phyloP scores from a whole-genome alignment of 2,329 filamentous ascomycete species.

The Fusarium illudens region DNA sequence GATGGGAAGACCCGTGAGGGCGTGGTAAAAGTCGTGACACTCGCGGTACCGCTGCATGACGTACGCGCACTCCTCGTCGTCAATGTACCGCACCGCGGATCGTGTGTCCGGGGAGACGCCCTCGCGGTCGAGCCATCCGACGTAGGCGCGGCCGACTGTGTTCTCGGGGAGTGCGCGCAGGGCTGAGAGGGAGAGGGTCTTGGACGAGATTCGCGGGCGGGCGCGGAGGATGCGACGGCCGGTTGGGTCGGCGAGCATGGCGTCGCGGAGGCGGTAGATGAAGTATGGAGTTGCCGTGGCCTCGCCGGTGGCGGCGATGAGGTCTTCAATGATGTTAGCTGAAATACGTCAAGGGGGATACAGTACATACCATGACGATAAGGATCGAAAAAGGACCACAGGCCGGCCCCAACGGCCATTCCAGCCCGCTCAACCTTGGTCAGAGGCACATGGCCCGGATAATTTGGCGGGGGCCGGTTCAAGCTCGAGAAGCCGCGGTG shows the following conservation, averaged over 20 bases:
- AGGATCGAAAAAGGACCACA: conserved; percentile 75
- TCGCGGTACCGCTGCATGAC: conserved; percentile 98
- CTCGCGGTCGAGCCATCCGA: conserved; percentile 91
- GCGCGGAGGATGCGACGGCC: conserved; percentile 92
- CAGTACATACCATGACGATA: conserved; percentile 72
- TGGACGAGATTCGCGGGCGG: conserved; percentile 85
- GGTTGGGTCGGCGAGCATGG: conserved; percentile 85
- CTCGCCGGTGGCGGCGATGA: conserved; percentile 94
- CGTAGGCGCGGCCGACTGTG: conserved; percentile 84
- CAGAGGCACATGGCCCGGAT: conserved; percentile 91
- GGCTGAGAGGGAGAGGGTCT: conserved; percentile 70
- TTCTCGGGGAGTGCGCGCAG: conserved; percentile 77
- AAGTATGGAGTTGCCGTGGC: conserved; percentile 95
- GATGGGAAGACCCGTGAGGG: conserved; percentile 87
- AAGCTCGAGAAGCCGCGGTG: conserved; percentile 75
- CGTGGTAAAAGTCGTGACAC: conserved; percentile 98
- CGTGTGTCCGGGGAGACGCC: conserved; percentile 93
- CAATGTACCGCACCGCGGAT: conserved; percentile 83
- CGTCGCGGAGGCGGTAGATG: conserved; percentile 87
- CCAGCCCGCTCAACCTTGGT: conserved; percentile 78
- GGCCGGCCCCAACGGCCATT: conserved; percentile 71
- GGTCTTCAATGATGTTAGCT: conserved; percentile 62
- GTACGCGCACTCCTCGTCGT: conserved; percentile 95
- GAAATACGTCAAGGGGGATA: neutral
- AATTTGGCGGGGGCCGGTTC: conserved; percentile 85